Percentiles rank a stretch among this genome's conserved stretches.
Conservation (phyloP, 225 moss, liverwort and hornwort genomes). For the Straminergon stramineum region DNA sequence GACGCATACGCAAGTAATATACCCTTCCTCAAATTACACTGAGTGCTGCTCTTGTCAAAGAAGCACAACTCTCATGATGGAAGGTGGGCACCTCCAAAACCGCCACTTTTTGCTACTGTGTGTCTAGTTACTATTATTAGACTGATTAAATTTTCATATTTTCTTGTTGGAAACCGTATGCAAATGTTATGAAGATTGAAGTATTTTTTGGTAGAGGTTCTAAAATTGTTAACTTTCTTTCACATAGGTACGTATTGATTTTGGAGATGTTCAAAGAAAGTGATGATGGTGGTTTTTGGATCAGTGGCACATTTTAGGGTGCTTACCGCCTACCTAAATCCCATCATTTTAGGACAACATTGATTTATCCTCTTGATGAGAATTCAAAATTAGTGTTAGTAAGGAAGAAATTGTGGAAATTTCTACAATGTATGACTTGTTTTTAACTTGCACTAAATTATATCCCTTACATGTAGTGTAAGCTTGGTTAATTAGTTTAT, state of each 20-base stretch:
- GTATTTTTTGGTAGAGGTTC: too few species aligned
- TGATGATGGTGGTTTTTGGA: neutral
- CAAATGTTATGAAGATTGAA: neutral
- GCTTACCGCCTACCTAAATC: too few species aligned
- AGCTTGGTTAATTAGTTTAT: neutral
- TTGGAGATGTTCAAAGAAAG: neutral
- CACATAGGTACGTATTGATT: neutral
- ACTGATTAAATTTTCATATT: neutral
- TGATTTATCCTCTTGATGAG: neutral
- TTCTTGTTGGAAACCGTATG: neutral
- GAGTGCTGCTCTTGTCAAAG: neutral
- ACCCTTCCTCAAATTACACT: neutral
- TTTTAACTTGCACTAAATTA: neutral
- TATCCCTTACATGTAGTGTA: neutral
- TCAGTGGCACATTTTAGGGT: fast-evolving
- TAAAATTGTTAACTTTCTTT: neutral
- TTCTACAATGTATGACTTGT: fast-evolving
- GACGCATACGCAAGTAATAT: neutral
- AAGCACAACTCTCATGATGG: neutral
- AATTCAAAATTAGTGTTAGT: too few species aligned
- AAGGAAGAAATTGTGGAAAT: neutral
- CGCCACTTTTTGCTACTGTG: neutral
- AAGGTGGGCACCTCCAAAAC: neutral
- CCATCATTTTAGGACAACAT: neutral
- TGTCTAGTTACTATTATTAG: neutral